Evolutionary conservation across 2,329 filamentous ascomycete genomes (phyloP), one percentile per base, ranked within the genome.

Genomic region (Cladosporium sp.): DNA sequence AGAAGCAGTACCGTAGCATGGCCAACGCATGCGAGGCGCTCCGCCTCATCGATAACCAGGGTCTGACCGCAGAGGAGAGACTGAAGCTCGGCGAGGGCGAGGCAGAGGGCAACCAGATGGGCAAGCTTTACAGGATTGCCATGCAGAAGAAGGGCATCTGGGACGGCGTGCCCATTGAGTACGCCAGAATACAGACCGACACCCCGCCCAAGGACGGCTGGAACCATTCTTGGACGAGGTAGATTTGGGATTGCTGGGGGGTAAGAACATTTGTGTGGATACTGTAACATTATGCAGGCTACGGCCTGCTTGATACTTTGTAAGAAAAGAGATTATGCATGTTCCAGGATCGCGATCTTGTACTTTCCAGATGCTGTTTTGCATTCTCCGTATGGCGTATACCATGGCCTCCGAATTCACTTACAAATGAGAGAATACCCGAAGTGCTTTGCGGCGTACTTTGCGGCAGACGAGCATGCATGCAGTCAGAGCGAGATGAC

Each of bases 81-180:
- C 47, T 49, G 22, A 55, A 54, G 32, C 27, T 55, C 11, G 59
- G 59, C n/a, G 55, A 53, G 48, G 39, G 35, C 9, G 43, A 50
- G 9, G 72, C 70, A 5, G 61, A 56, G 43, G 68, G 66, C 3
- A 74, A 78, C 53, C 78, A 79, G 45, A 76, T 83, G 56, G 87
- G 87, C 0, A 83, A 86, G 62, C 67, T 98, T 63, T 98, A 91
- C 73, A 77, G 91, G 7, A 83, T 89, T 55, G 88, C 91, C 1
- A 89, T 95, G 85, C 83, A 87, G 71, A 97, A 96, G 82, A 86
- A 86, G 70, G 88, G 87, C 6, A 76, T 95, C 15, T 95, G 86
- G 74, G 77, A 83, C 45, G 82, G 83, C 52, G 78, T 96, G 51
- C 93, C 93, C 12, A 91, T 97, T 62, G 93, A 98, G 77, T 96